phyloP scores from a whole-genome alignment of 805 yeast genomes.

The Sugiyamaella chiloensis region DNA sequence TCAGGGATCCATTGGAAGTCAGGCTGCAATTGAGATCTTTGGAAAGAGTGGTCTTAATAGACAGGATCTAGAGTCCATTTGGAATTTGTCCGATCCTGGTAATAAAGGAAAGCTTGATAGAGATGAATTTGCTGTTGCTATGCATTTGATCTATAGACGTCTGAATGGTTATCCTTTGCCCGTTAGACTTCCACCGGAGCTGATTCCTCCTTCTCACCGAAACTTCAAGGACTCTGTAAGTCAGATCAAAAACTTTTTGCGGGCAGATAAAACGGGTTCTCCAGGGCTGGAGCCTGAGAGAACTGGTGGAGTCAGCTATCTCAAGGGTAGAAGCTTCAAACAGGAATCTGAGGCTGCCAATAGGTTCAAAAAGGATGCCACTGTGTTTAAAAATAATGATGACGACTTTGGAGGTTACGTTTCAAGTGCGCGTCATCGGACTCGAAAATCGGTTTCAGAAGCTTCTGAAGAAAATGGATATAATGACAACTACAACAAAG shows the following conservation, averaged over 20 bases:
- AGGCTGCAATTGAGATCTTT: conserved; percentile 78
- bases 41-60: conserved; percentile 88
- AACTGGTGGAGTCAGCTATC: conserved; percentile 30
- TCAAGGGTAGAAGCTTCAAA: conserved; percentile 34
- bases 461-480: neutral
- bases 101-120: conserved; percentile 79
- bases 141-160: conserved; percentile 92
- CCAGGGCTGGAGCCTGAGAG: conserved; percentile 23
- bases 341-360: conserved; percentile 32
- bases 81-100: conserved; percentile 83
- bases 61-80: conserved; percentile 80
- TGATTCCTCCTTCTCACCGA: conserved; percentile 81
- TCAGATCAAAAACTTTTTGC: conserved; percentile 65
- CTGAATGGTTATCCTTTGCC: conserved; percentile 89
- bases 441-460: conserved; percentile 29
- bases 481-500: conserved; percentile 5
- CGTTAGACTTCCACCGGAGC: conserved; percentile 74
- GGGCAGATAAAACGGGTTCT: conserved; percentile 33
- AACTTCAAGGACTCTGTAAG: conserved; percentile 67
- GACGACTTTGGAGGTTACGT: conserved; percentile 63
- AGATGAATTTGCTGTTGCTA: conserved; percentile 93
- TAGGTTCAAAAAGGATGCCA: conserved; percentile 42
- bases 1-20: conserved; percentile 72
- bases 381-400: conserved; percentile 66
- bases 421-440: conserved; percentile 56